Conservation (phyloP, 805 yeast species). For the Yarrowia divulgata region DNA sequence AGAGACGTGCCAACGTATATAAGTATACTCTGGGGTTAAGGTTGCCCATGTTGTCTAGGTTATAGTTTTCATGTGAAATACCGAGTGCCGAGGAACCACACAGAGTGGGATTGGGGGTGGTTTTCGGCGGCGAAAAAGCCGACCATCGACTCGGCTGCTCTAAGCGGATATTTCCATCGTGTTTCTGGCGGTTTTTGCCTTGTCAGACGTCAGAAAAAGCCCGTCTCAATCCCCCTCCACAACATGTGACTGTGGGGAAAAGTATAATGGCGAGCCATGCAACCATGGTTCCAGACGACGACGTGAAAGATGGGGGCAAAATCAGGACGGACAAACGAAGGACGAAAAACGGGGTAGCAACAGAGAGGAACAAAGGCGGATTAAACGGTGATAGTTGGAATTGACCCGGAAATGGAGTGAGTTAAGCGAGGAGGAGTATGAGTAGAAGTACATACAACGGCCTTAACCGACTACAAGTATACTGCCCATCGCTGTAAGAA, state of each 20-base stretch:
- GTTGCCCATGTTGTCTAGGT: constrained; percentile 7
- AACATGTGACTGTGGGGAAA: constrained; percentile 36
- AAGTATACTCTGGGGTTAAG: constrained; percentile 27
- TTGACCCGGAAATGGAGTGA: too few species aligned
- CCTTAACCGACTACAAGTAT: too few species aligned
- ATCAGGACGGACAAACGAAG: too few species aligned
- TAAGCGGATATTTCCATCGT: too few species aligned
- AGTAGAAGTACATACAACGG: too few species aligned
- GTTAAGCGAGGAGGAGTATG: too few species aligned
- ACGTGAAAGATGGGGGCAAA: constrained; percentile 11
- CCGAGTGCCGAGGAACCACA: constrained; percentile 32
- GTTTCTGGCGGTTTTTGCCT: neutral
- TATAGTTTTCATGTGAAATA: constrained; percentile 30
- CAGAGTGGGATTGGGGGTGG: neutral
- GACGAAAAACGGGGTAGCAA: constrained; percentile 4
- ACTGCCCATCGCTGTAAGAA: too few species aligned
- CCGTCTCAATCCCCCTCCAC: neutral
- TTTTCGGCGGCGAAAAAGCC: neutral
- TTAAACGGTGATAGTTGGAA: too few species aligned
- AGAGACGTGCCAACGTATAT: neutral
- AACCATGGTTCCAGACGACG: constrained; percentile 6
- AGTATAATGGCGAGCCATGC: neutral
- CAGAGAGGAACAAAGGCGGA: neutral
- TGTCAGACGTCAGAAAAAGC: neutral
- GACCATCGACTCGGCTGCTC: neutral